Conservation (phyloP, 495 filamentous ascomycete species). For the Bombardia bombarda region DNA sequence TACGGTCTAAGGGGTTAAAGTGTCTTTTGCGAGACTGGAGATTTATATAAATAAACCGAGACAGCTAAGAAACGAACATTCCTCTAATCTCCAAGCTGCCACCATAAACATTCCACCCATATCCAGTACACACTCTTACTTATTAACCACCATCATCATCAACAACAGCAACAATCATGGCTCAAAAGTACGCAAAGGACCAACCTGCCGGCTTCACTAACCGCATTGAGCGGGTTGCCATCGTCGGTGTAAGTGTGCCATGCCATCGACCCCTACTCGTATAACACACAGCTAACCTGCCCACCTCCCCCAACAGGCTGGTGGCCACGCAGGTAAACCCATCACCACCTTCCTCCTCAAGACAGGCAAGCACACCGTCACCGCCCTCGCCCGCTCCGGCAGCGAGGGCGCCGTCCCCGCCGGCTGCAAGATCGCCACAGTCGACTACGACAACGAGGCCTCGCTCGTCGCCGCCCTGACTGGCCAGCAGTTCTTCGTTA, state of each 20-base stretch:
- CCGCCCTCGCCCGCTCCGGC: conserved; percentile 43
- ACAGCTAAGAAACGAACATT: no score
- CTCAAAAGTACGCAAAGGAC: conserved; percentile 5
- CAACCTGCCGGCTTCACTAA: conserved; percentile 22
- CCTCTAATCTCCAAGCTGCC: no score
- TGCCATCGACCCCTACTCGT: not conserved
- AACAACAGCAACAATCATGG: not conserved
- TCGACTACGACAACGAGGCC: conserved; percentile 31
- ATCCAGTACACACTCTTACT: no score
- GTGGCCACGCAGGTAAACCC: conserved; percentile 47
- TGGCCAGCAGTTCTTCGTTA: conserved; percentile 52
- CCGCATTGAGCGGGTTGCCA: conserved; percentile 35
- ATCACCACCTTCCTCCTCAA: conserved; percentile 44
- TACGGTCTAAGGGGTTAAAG: no score
- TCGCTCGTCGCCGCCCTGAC: conserved; percentile 33
- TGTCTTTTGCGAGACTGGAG: no score
- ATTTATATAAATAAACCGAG: no score
- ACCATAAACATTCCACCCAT: no score
- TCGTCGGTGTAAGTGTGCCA: conserved; percentile 35
- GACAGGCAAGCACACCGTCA: conserved; percentile 46
- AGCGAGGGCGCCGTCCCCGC: conserved; percentile 28
- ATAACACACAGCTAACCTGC: not conserved
- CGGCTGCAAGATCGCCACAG: conserved; percentile 23
- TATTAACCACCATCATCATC: no score
- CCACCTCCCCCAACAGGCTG: conserved; percentile 33